Evolutionary conservation across 371 early-diverging fungal genomes (phyloP).

Genomic region (Mucor indicus): DNA sequence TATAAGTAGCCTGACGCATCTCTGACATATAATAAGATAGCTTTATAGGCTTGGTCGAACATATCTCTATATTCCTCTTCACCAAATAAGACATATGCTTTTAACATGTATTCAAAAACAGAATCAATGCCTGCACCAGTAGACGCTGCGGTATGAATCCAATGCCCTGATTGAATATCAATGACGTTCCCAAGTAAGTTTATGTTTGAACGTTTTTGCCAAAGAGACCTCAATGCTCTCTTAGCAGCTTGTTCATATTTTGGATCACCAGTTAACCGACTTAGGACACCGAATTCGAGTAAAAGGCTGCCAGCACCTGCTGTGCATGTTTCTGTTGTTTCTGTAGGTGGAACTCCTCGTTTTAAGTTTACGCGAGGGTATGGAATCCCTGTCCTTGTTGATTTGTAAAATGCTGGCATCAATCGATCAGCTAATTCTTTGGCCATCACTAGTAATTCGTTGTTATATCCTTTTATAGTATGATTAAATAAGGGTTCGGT

Average conservation of each 20-base stretch:
- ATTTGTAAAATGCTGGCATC: conserved; percentile 79
- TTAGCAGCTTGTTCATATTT: conserved; percentile 79
- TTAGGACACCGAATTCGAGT: conserved; percentile 93
- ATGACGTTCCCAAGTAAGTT: conserved; percentile 86
- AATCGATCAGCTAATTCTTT: conserved; percentile 83
- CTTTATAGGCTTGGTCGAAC: conserved; percentile 81
- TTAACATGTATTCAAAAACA: conserved; percentile 90
- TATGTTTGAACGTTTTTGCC: conserved; percentile 72
- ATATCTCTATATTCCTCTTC: conserved; percentile 71
- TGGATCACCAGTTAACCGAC: conserved; percentile 78
- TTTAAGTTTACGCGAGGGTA: conserved; percentile 84
- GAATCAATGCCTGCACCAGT: conserved; percentile 95
- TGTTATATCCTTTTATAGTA: conserved; percentile 59
- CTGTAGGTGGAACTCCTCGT: conserved; percentile 64
- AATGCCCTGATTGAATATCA: conserved; percentile 66
- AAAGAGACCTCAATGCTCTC: conserved; percentile 68
- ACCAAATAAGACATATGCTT: conserved; percentile 86
- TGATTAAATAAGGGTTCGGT: conserved; percentile 63
- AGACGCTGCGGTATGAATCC: conserved; percentile 70
- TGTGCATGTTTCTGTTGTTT: conserved; percentile 81
- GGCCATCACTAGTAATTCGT: conserved; percentile 77
- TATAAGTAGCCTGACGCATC: conserved; percentile 81
- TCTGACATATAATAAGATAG: conserved; percentile 59
- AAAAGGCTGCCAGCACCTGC: conserved; percentile 92
- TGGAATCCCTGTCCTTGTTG: conserved; percentile 83